Base-by-base conservation (phyloP, 2,329 filamentous ascomycete genomes). In the Parastagonospora nodorum region DNA sequence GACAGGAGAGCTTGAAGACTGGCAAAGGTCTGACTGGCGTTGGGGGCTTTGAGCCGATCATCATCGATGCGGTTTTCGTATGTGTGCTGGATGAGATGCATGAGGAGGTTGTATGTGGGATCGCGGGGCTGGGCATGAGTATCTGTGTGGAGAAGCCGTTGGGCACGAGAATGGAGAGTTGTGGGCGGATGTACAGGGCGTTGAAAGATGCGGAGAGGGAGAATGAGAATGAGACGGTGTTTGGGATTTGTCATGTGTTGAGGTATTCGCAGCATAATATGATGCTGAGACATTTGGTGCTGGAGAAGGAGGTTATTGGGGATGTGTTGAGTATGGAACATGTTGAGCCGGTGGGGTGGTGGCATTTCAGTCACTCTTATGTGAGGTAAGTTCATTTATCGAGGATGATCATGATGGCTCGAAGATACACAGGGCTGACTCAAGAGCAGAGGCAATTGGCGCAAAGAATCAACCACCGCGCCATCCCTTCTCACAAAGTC, bases 111-210 rank as follows among this genome's bases (percentile, higher is more conserved):
- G 83, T 96, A 16, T 81, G 87, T 37, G 88, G 85, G 1, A 80
- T 96, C 45, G 87, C 89, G 1, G 83, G 83, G 10, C 75, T 78
- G 69, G 83, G 79, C 2, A 76, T 97, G 41, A 92, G 97, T 72
- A 85, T 97, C 57, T 89, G 97, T 80, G 95, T 92, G 71, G 94
- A 99, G 79, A 99, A 99, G 76, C 94, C 94, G 2, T 77, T 99
- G 46, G 90, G 92, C 0, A 91, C 90, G 16, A 88, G 84, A 0
- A 77, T 97, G 27, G 73, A 81, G 14, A 91, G 94, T 63, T 97
- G 92, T 68, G 77, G 96, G 31, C 80, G 79, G 37, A 93, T 96
- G 64, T 90, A 86, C 71, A 75, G 76, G 42, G 81, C 86, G 1
- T 69, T 90, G 56, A 60, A 60, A 8, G 9, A n/a, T 27, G 50